Conservation (phyloP, 2,329 filamentous ascomycete genomes). For the Pleoardoris graminearum region DNA sequence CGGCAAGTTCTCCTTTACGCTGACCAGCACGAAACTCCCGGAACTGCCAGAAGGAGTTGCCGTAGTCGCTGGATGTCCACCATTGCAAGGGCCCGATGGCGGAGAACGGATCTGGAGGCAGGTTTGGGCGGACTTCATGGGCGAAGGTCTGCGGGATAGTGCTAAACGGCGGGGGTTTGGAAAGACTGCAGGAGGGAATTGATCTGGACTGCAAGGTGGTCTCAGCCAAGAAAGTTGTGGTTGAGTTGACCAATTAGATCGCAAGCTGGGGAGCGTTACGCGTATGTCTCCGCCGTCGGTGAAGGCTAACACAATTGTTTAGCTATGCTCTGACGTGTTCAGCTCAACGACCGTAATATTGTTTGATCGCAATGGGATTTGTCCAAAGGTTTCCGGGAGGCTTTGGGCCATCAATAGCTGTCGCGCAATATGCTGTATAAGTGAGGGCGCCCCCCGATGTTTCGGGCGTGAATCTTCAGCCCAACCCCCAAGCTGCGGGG, state of each 20-base stretch:
- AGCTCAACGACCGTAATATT: too few relatives aligned
- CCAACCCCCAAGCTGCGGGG: not conserved
- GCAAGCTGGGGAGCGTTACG: not conserved
- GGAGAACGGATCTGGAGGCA: conserved; percentile 9
- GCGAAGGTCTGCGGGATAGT: conserved; percentile 13
- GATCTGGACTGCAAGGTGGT: conserved; percentile 17
- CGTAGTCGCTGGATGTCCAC: not conserved
- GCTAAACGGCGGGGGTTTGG: conserved; percentile 13
- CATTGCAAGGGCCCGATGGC: not conserved
- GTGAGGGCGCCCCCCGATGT: too few relatives aligned
- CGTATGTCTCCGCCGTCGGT: not conserved
- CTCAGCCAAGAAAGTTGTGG: conserved; percentile 21
- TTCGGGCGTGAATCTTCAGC: too few relatives aligned
- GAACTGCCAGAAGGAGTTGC: conserved; percentile 7
- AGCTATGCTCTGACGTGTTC: too few relatives aligned
- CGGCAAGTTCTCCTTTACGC: conserved; percentile 7
- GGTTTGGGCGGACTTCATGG: conserved; percentile 18
- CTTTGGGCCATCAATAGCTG: not conserved
- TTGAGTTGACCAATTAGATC: conserved; percentile 4
- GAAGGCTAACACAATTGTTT: not conserved
- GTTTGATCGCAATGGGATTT: too few relatives aligned
- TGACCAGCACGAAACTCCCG: not conserved
- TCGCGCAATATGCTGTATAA: not conserved
- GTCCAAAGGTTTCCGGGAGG: too few relatives aligned
- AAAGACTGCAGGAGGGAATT: conserved; percentile 14